phyloP scores from a whole-genome alignment of 495 filamentous ascomycete genomes.

The Tuber indicum region DNA sequence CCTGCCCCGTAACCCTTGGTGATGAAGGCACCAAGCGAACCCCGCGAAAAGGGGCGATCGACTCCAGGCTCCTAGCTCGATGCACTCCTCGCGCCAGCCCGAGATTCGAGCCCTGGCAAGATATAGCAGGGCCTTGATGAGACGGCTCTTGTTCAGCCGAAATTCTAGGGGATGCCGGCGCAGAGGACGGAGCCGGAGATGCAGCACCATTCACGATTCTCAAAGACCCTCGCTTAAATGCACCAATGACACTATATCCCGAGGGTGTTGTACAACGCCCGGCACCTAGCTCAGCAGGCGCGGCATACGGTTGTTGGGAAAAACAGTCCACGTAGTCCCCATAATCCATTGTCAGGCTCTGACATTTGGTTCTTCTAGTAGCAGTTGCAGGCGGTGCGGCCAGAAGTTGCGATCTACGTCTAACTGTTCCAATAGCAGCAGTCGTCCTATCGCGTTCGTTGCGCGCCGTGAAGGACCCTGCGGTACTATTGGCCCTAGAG shows the following conservation, averaged over 20 bases:
- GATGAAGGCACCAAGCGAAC: slow-evolving; percentile 30
- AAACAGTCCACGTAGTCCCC: background rate
- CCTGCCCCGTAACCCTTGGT: slow-evolving; percentile 6
- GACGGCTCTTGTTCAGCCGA: background rate
- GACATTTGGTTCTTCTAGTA: slow-evolving; percentile 21
- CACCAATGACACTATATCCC: slow-evolving; percentile 51
- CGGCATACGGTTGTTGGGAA: slow-evolving; percentile 1
- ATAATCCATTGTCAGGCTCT: slow-evolving; percentile 2
- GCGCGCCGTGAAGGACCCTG: background rate
- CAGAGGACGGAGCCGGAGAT: slow-evolving; percentile 43
- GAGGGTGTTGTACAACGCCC: slow-evolving; percentile 33
- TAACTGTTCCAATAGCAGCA: slow-evolving; percentile 36
- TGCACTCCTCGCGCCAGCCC: background rate
- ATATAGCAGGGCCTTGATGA: background rate
- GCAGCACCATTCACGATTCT: slow-evolving; percentile 56
- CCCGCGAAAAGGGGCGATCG: slow-evolving; percentile 11
- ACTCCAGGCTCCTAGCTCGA: slow-evolving; percentile 4
- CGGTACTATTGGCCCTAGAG: background rate
- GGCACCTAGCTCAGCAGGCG: slow-evolving; percentile 7
- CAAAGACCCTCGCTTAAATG: slow-evolving; percentile 54
- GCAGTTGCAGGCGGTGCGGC: slow-evolving; percentile 37
- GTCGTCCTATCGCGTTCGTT: background rate
- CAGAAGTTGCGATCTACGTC: slow-evolving; percentile 33
- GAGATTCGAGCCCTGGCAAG: background rate
- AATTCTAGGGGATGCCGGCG: slow-evolving; percentile 23